These are phyloP conservation scores for Croton laevigatus DNA, from an alignment of 441 rosid species.

Conservation along the genomic window DNA sequence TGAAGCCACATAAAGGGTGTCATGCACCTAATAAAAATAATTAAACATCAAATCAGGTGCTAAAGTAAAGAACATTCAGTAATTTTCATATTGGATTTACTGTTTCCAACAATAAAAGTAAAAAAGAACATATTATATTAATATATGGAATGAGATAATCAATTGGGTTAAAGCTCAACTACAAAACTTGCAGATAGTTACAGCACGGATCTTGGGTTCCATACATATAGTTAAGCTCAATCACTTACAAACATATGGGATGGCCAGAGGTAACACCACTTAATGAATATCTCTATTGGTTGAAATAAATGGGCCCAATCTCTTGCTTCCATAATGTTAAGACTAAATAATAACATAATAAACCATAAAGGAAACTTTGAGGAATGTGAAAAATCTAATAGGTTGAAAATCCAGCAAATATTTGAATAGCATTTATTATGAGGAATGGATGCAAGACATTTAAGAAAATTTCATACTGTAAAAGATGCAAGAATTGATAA, in stretches of 20 bases:
- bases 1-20: conserved; percentile 67
- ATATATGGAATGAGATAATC: not conserved
- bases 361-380: not conserved
- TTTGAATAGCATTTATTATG: not conserved
- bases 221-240: too few species aligned
- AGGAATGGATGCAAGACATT: not conserved
- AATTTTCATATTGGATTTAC: conserved; percentile 9
- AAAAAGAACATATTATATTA: not conserved
- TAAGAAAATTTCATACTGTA: not conserved
- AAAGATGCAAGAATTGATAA: not conserved
- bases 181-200: not conserved
- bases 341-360: not conserved
- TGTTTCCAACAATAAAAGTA: not conserved
- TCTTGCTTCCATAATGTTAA: not conserved
- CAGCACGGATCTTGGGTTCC: not conserved
- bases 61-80: conserved; percentile 14
- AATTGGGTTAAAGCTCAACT: not conserved
- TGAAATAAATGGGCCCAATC: not conserved
- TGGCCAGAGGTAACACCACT: not conserved
- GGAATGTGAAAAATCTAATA: not conserved
- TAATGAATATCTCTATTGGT: not conserved
- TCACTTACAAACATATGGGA: not conserved
- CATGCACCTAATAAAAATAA: conserved; percentile 41
- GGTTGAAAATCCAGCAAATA: not conserved
- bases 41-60: conserved; percentile 17